These are phyloP conservation scores for Syzygium syzygioides DNA, from an alignment of 441 rosid species.

Conservation along the genomic window DNA sequence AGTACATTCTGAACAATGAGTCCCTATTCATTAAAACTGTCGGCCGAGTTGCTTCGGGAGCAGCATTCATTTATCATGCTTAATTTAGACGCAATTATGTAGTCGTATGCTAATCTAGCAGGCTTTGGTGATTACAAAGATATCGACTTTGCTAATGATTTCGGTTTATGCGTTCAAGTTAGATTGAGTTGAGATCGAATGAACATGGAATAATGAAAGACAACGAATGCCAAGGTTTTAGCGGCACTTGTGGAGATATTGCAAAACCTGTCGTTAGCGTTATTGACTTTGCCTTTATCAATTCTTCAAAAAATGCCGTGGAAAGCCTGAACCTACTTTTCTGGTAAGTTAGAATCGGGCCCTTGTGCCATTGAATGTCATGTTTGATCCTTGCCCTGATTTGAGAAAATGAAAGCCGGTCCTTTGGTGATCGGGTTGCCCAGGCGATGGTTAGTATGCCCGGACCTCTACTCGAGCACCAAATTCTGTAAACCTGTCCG, in stretches of 20 bases:
- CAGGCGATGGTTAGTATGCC: not conserved
- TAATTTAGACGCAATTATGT: not conserved
- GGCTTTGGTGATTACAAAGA: not conserved
- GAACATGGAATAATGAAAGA: not conserved
- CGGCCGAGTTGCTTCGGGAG: not conserved
- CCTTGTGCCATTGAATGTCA: not conserved
- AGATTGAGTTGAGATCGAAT: not conserved
- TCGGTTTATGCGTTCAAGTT: not conserved
- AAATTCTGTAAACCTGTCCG: not conserved
- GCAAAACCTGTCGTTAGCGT: not conserved
- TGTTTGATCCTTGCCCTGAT: not conserved
- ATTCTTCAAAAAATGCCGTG: too few species aligned
- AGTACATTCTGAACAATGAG: not conserved
- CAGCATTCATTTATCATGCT: not conserved
- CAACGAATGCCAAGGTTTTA: not conserved
- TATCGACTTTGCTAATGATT: not conserved
- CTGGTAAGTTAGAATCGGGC: too few species aligned
- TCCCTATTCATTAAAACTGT: not conserved
- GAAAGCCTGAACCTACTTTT: too few species aligned
- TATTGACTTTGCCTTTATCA: not conserved
- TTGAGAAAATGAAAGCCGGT: not conserved
- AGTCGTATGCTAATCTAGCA: not conserved
- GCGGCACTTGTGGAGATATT: not conserved
- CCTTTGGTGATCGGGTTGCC: not conserved
- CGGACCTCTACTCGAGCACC: not conserved